Percentiles rank a stretch among this genome's conserved stretches.
phyloP scores from a whole-genome alignment of 495 filamentous ascomycete species.

The Penicillium mononematosum region DNA sequence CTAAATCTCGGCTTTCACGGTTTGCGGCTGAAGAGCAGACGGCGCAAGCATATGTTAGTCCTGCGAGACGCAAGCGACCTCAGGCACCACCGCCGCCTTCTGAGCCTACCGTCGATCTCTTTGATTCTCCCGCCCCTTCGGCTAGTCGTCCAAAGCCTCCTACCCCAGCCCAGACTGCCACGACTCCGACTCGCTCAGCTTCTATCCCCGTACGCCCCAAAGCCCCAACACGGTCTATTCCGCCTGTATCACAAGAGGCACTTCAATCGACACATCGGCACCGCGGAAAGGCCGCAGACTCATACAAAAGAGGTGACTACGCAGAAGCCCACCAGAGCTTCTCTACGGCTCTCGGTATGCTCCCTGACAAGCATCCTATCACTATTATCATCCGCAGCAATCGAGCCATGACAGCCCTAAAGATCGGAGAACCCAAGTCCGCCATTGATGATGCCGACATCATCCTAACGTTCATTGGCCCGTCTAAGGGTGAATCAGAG shows the following conservation, averaged over 20 bases:
- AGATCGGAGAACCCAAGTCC: constrained; percentile 83
- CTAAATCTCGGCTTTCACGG: constrained; percentile 62
- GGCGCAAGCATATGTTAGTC: constrained; percentile 84
- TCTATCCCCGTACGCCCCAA: constrained; percentile 47
- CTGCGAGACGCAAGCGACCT: constrained; percentile 73
- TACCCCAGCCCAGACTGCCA: constrained; percentile 32
- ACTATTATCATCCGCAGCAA: constrained; percentile 86
- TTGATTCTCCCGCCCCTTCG: constrained; percentile 47
- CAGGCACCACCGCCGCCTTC: constrained; percentile 43
- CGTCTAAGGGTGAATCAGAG: constrained; percentile 73
- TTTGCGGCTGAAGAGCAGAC: constrained; percentile 77
- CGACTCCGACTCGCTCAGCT: constrained; percentile 25
- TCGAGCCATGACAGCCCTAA: constrained; percentile 83
- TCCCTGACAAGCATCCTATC: constrained; percentile 81
- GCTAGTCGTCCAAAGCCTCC: constrained; percentile 30
- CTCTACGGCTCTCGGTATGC: constrained; percentile 65
- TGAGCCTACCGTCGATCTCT: constrained; percentile 57
- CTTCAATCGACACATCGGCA: constrained; percentile 71
- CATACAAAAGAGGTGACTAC: constrained; percentile 94
- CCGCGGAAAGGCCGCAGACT: constrained; percentile 73
- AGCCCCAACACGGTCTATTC: constrained; percentile 62
- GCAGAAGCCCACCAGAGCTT: constrained; percentile 80
- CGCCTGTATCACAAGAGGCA: constrained; percentile 62
- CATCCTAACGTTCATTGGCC: constrained; percentile 77
- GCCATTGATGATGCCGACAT: constrained; percentile 80